Evolutionary conservation across 768 basidiomycete genomes (phyloP).

Genomic region (Chalciporus piperatus): DNA sequence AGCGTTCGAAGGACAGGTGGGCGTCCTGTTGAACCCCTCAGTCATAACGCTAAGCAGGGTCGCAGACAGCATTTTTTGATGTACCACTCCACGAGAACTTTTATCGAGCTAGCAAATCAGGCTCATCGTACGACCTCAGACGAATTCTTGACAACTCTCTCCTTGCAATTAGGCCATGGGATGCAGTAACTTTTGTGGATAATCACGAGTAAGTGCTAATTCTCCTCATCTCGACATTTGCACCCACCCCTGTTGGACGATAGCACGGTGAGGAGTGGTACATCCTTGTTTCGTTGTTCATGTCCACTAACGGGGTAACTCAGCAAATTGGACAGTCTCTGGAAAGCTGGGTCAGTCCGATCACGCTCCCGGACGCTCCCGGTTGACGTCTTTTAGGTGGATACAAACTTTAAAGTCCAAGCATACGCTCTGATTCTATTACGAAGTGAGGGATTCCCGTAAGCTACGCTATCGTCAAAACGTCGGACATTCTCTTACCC

Average conservation of each 20-base stretch:
- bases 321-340: slow-evolving; percentile 71
- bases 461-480: slow-evolving; percentile 28
- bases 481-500: background rate
- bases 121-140: slow-evolving; percentile 71
- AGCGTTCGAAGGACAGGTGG: slow-evolving; percentile 63
- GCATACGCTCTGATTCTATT: slow-evolving; percentile 81
- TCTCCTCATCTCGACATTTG: background rate
- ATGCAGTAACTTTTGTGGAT: slow-evolving; percentile 89
- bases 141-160: slow-evolving; percentile 69
- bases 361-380: background rate
- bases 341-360: slow-evolving; percentile 71
- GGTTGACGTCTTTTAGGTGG: slow-evolving; percentile 47
- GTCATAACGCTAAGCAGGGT: background rate
- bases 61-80: slow-evolving; percentile 85
- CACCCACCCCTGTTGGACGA: background rate
- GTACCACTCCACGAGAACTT: slow-evolving; percentile 87
- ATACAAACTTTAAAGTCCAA: slow-evolving; percentile 68
- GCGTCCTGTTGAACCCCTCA: slow-evolving; percentile 9
- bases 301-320: background rate
- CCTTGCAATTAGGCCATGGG: slow-evolving; percentile 62
- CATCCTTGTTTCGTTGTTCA: slow-evolving; percentile 1
- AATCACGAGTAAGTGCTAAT: slow-evolving; percentile 72
- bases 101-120: slow-evolving; percentile 66
- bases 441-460: slow-evolving; percentile 72
- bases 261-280: slow-evolving; percentile 60